Conservation (phyloP, 225 moss, liverwort and hornwort species). For the Ulota crispa region DNA sequence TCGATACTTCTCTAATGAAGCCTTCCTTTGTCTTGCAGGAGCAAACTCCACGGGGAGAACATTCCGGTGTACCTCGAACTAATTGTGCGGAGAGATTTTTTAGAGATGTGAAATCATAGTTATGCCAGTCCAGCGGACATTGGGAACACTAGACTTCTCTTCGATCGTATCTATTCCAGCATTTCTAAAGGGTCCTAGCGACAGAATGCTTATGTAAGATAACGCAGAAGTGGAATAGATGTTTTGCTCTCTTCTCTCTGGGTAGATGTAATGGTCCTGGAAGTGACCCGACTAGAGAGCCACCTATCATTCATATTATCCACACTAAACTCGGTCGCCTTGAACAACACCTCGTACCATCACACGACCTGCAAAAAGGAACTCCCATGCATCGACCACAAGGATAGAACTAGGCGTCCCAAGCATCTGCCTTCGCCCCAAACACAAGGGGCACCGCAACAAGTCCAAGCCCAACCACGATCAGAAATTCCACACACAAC, state of each 20-base stretch:
- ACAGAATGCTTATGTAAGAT: not conserved
- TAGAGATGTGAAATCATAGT: not conserved
- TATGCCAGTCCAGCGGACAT: not conserved
- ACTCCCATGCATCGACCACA: too few relatives aligned
- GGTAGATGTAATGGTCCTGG: not conserved
- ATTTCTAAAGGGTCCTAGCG: not conserved
- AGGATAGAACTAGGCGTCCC: too few relatives aligned
- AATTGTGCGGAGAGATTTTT: not conserved
- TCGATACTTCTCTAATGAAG: not conserved
- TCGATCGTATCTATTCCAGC: not conserved
- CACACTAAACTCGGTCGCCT: too few relatives aligned
- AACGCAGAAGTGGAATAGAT: not conserved
- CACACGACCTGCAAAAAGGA: too few relatives aligned
- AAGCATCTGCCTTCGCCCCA: too few relatives aligned
- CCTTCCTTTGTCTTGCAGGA: constrained; percentile 14
- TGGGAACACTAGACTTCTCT: not conserved
- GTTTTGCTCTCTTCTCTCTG: not conserved
- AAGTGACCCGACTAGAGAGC: too few relatives aligned
- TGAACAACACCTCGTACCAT: too few relatives aligned
- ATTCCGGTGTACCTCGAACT: not conserved
- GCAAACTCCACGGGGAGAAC: not conserved
- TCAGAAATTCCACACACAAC: too few relatives aligned
- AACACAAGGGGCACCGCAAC: too few relatives aligned
- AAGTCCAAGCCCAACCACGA: too few relatives aligned
- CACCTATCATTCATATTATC: too few relatives aligned